A percentile compares a stretch with the other conserved stretches of the same genome.
These are phyloP conservation scores for Fragaria ananassa DNA, from an alignment of 306 rosid species.

Conservation along the genomic window DNA sequence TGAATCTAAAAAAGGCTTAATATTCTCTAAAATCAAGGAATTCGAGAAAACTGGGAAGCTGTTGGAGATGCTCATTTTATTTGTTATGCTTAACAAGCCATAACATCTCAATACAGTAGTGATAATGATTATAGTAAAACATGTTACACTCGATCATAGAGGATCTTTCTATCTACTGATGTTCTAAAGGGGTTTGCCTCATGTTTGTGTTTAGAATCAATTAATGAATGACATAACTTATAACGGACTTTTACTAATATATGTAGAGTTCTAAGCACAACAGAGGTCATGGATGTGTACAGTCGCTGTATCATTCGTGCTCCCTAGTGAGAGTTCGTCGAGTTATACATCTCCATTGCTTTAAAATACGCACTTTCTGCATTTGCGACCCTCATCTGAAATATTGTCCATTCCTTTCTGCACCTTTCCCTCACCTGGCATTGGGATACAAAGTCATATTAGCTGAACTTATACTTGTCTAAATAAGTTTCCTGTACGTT, in stretches of 20 bases:
- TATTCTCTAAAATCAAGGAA: too few relatives aligned
- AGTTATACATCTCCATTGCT: slow-evolving; percentile 48
- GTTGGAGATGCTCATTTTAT: too few relatives aligned
- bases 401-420: slow-evolving; percentile 94
- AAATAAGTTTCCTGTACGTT: not conserved
- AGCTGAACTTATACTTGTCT: slow-evolving; percentile 5
- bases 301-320: not conserved
- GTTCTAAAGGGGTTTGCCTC: slow-evolving; percentile 22
- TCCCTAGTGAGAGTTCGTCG: slow-evolving; percentile 40
- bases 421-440: slow-evolving; percentile 95
- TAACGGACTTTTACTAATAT: not conserved
- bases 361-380: slow-evolving; percentile 77
- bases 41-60: too few relatives aligned
- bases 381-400: slow-evolving; percentile 66
- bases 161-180: slow-evolving; percentile 2
- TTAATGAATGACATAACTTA: slow-evolving; percentile 21
- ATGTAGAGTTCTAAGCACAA: slow-evolving; percentile 25
- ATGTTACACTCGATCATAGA: slow-evolving; percentile 12
- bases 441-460: slow-evolving; percentile 19
- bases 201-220: slow-evolving; percentile 15
- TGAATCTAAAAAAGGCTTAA: too few relatives aligned
- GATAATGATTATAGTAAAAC: not conserved
- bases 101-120: not conserved
- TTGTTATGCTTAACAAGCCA: not conserved
- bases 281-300: slow-evolving; percentile 25